Percentiles rank a stretch among this genome's conserved stretches.
Evolutionary conservation across 2,329 filamentous ascomycete species (phyloP).

Genomic region (Macrophomina phaseolina): DNA sequence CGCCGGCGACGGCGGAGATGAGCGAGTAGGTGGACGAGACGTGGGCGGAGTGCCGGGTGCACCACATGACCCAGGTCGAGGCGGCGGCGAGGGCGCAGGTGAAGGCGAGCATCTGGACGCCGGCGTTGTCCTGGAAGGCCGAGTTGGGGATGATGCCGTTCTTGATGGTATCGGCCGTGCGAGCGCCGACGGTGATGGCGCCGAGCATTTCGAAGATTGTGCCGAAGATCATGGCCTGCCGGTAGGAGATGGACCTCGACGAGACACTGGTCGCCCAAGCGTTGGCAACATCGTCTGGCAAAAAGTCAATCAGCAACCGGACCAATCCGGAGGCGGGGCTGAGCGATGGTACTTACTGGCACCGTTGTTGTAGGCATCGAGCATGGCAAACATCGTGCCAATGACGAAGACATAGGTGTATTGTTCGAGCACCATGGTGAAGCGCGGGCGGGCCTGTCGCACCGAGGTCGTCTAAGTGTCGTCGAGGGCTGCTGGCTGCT

Average conservation of each 20-base stretch:
- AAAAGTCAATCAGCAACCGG: slow-evolving; percentile 20
- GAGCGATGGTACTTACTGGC: slow-evolving; percentile 64
- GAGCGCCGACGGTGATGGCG: slow-evolving; percentile 50
- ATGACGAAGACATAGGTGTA: slow-evolving; percentile 77
- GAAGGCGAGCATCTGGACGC: slow-evolving; percentile 60
- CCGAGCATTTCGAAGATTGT: slow-evolving; percentile 56
- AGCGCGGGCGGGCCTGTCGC: neutral
- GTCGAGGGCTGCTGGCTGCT: neutral
- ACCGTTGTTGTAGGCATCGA: slow-evolving; percentile 80
- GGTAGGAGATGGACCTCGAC: slow-evolving; percentile 75
- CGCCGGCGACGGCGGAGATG: slow-evolving; percentile 54
- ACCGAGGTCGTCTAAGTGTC: neutral
- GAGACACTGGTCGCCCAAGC: slow-evolving; percentile 82
- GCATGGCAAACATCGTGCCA: slow-evolving; percentile 76
- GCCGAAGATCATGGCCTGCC: slow-evolving; percentile 61
- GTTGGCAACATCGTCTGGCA: slow-evolving; percentile 81
- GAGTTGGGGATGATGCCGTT: slow-evolving; percentile 63
- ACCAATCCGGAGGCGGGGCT: neutral
- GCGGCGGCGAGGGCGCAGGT: slow-evolving; percentile 66
- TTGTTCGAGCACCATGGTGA: slow-evolving; percentile 63
- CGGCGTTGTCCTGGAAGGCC: slow-evolving; percentile 48
- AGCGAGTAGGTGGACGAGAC: slow-evolving; percentile 63
- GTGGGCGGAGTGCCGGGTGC: slow-evolving; percentile 73
- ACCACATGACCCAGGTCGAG: slow-evolving; percentile 80
- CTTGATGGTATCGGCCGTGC: slow-evolving; percentile 78